Evolutionary conservation across 257 asterid genomes (phyloP).

Genomic region (Solanum sejunctum): DNA sequence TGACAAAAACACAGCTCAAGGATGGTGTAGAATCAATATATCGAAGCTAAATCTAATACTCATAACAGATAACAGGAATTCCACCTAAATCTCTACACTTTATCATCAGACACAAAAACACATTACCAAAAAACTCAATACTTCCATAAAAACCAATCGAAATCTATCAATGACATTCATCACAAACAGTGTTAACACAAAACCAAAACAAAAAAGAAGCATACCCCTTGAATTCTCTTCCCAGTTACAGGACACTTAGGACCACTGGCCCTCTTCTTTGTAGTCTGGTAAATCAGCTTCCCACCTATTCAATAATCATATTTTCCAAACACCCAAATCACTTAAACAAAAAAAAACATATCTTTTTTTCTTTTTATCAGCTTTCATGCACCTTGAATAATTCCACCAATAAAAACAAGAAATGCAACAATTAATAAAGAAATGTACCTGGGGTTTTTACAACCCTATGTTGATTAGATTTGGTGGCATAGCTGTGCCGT

Average conservation of each 20-base stretch:
- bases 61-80: not conserved
- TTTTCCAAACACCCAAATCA: not conserved
- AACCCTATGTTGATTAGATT: constrained; percentile 69
- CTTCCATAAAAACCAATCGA: not conserved
- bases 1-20: not conserved
- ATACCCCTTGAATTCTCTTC: constrained; percentile 79
- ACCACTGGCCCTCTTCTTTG: constrained; percentile 76
- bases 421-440: not conserved
- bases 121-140: not conserved
- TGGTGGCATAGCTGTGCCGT: constrained; percentile 86
- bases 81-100: not conserved
- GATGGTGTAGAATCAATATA: not conserved
- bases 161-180: not conserved
- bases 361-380: not conserved
- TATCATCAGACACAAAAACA: not conserved
- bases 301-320: constrained; percentile 33
- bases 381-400: not conserved
- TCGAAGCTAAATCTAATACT: not conserved
- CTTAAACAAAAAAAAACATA: not conserved
- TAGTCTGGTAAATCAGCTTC: constrained; percentile 62
- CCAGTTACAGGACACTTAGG: constrained; percentile 85
- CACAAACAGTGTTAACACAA: not conserved
- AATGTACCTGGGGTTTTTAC: constrained; percentile 74
- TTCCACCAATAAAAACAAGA: not conserved
- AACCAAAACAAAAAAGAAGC: not conserved